Conservation (phyloP, 441 rosid species). For the Raphanus hybrid region DNA sequence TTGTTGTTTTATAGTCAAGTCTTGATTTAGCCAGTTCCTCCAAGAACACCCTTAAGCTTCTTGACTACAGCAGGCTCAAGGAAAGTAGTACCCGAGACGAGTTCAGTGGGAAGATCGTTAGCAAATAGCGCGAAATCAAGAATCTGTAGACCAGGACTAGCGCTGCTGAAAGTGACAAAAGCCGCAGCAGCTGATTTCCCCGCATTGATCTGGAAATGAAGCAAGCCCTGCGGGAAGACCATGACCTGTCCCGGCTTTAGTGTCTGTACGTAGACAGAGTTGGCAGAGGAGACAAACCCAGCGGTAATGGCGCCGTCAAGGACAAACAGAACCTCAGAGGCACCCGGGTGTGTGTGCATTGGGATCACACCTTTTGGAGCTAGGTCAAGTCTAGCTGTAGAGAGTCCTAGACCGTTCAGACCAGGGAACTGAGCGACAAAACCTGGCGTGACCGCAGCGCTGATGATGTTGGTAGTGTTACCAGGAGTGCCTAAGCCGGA, state of each 20-base stretch:
- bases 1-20: constrained; percentile 20
- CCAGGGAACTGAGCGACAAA: constrained; percentile 65
- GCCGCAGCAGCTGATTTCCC: constrained; percentile 50
- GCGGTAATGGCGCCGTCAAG: constrained; percentile 63
- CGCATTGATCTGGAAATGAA: constrained; percentile 72
- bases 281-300: constrained; percentile 73
- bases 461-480: constrained; percentile 70
- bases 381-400: constrained; percentile 74
- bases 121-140: constrained; percentile 71
- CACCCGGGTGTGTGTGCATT: constrained; percentile 86
- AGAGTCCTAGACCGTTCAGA: constrained; percentile 75
- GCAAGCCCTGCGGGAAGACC: constrained; percentile 73
- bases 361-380: constrained; percentile 73
- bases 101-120: constrained; percentile 54
- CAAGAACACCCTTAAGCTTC: constrained; percentile 85
- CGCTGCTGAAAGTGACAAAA: constrained; percentile 61
- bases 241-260: constrained; percentile 66
- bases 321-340: constrained; percentile 62
- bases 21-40: constrained; percentile 65
- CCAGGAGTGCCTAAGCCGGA: constrained; percentile 64
- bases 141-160: constrained; percentile 77
- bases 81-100: constrained; percentile 62
- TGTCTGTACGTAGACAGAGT: constrained; percentile 53
- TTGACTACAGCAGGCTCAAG: constrained; percentile 69
- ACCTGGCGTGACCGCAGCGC: constrained; percentile 74